These are phyloP conservation scores for Vanilla planifolia DNA, from an alignment of 106 monocot genomes.

Conservation along the genomic window DNA sequence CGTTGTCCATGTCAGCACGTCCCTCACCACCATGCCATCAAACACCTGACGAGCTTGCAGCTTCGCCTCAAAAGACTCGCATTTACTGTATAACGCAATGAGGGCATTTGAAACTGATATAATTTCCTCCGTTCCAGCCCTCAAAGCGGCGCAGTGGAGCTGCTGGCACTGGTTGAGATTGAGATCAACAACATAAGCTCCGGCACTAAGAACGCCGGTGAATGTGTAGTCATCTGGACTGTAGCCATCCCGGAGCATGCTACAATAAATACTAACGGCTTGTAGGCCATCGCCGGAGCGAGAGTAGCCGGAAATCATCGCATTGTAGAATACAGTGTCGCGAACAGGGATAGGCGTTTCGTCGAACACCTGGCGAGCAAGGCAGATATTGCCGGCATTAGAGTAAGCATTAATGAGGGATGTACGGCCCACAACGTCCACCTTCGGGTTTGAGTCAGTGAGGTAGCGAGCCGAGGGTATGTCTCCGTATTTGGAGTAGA, in stretches of 20 bases:
- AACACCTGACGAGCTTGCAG: conserved; percentile 44
- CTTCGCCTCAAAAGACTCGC: conserved; percentile 12
- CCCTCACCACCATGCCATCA: conserved; percentile 60
- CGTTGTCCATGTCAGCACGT: conserved; percentile 90
- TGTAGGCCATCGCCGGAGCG: conserved; percentile 24
- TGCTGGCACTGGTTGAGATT: conserved; percentile 19
- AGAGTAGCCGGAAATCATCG: conserved; percentile 75
- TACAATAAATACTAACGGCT: conserved; percentile 31
- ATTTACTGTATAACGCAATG: conserved; percentile 57
- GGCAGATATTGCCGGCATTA: conserved; percentile 20
- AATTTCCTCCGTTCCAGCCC: conserved; percentile 36
- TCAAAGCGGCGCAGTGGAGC: conserved; percentile 64
- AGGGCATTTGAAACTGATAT: conserved; percentile 79
- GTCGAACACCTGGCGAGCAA: conserved; percentile 57
- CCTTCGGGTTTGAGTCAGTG: conserved; percentile 22
- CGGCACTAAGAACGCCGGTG: conserved; percentile 64
- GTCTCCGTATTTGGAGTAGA: conserved; percentile 63
- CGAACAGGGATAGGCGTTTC: conserved; percentile 31
- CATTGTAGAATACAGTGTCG: conserved; percentile 84
- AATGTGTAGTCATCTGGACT: conserved; percentile 73
- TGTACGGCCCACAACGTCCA: conserved; percentile 53
- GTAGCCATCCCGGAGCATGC: conserved; percentile 33
- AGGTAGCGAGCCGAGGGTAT: conserved; percentile 59
- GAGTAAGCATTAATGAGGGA: conserved; percentile 56
- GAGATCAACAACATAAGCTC: conserved; percentile 14